Percentiles rank a stretch among this genome's conserved stretches.
Conservation (phyloP, 2,329 filamentous ascomycete species). For the Ophiostoma sp. region DNA sequence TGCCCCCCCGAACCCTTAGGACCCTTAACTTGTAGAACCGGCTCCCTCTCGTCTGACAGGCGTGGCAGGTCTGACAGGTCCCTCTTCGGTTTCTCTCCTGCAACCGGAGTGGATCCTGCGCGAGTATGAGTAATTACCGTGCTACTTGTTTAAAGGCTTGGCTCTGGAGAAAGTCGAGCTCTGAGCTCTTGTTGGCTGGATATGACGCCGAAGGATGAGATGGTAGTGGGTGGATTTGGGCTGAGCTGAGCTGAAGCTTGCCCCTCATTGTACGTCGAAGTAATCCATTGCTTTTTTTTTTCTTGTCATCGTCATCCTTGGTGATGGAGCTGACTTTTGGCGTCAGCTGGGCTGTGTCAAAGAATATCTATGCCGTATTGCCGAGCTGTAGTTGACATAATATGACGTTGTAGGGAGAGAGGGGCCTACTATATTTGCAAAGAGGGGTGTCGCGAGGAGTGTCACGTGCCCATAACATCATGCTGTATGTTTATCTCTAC, state of each 20-base stretch:
- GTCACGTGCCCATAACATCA: no score
- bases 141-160: constrained; percentile 11
- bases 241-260: constrained; percentile 6
- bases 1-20: neutral
- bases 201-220: neutral
- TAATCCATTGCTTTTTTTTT: neutral
- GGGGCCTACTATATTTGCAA: no score
- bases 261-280: neutral
- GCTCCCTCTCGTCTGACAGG: neutral
- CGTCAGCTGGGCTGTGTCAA: no score
- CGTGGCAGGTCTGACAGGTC: no score
- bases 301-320: neutral
- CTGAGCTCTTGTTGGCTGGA: neutral
- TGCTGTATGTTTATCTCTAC: no score
- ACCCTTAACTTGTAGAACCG: neutral
- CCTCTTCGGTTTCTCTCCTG: neutral
- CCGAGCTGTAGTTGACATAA: no score
- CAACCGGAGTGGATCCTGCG: neutral
- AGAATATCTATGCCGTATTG: no score
- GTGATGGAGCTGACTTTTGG: no score
- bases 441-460: no score
- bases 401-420: no score
- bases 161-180: constrained; percentile 10
- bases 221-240: neutral
- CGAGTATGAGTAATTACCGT: neutral